These are phyloP conservation scores for Ettlia oleoabundans DNA, from an alignment of 139 green algal genomes.

Conservation along the genomic window DNA sequence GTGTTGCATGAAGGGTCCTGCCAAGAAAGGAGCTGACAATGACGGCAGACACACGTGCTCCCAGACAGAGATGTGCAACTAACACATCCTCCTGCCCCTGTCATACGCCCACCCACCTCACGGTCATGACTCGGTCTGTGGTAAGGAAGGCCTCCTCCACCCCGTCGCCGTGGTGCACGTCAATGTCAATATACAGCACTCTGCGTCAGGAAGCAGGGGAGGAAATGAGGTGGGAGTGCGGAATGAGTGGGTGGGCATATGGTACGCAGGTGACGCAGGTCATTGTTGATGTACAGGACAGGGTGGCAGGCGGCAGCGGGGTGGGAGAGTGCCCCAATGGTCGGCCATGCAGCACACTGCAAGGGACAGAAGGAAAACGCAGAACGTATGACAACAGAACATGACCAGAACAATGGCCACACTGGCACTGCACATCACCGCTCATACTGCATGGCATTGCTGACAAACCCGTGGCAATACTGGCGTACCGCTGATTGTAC, in stretches of 20 bases:
- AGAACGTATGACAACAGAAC: no score
- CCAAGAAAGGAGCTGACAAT: no score
- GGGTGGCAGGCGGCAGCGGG: no score
- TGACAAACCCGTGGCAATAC: not conserved
- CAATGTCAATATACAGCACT: conserved; percentile 87
- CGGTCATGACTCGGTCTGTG: conserved; percentile 53
- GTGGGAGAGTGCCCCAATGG: no score
- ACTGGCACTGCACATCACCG: not conserved
- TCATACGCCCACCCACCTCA: not conserved
- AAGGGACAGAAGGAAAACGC: no score
- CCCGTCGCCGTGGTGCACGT: conserved; percentile 89
- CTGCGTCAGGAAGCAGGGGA: not conserved
- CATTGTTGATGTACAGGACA: conserved; percentile 83
- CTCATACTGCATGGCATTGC: no score
- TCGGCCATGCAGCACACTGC: no score
- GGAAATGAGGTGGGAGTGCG: no score
- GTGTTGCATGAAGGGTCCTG: no score
- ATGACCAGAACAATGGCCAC: not conserved
- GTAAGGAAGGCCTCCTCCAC: conserved; percentile 91
- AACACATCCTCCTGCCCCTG: not conserved
- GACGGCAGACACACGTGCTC: no score
- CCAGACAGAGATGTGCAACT: not conserved
- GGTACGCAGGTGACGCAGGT: conserved; percentile 90
- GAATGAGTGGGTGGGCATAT: no score
- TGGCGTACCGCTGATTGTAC: conserved; percentile 59